phyloP scores from a whole-genome alignment of 2,329 filamentous ascomycete species.

The Penicillium sp. region DNA sequence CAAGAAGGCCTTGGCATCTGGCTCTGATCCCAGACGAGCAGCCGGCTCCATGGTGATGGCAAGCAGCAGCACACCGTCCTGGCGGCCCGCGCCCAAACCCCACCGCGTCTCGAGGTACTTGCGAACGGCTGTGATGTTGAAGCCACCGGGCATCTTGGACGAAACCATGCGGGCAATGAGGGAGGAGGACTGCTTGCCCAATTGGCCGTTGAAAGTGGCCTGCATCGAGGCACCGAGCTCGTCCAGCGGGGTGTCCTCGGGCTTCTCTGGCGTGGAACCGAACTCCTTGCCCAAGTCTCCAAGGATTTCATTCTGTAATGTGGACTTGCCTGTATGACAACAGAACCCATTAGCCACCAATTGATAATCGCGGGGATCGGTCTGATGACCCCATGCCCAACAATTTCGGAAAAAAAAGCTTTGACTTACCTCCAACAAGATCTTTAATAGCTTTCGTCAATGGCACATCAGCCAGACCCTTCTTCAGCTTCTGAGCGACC shows the following conservation, averaged over 20 bases:
- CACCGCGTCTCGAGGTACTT: conserved; percentile 95
- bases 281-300: conserved; percentile 98
- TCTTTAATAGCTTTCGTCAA: conserved; percentile 98
- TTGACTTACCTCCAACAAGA: conserved; percentile 82
- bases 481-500: conserved; percentile 98
- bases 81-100: conserved; percentile 82
- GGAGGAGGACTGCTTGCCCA: conserved; percentile 94
- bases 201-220: conserved; percentile 96
- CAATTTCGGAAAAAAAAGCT: neutral
- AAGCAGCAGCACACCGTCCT: conserved; percentile 86
- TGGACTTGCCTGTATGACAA: conserved; percentile 79
- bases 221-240: conserved; percentile 96
- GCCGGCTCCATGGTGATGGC: conserved; percentile 92
- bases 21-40: conserved; percentile 82
- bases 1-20: conserved; percentile 88
- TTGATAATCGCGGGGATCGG: neutral
- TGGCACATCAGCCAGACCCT: conserved; percentile 82
- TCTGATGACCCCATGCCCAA: neutral
- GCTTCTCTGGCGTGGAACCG: conserved; percentile 95
- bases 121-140: conserved; percentile 94
- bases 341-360: neutral
- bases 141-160: conserved; percentile 98
- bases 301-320: conserved; percentile 96
- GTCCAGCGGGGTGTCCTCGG: conserved; percentile 94
- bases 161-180: conserved; percentile 93